Base-by-base conservation (phyloP, 768 basidiomycete species). In the Russula sp. region DNA sequence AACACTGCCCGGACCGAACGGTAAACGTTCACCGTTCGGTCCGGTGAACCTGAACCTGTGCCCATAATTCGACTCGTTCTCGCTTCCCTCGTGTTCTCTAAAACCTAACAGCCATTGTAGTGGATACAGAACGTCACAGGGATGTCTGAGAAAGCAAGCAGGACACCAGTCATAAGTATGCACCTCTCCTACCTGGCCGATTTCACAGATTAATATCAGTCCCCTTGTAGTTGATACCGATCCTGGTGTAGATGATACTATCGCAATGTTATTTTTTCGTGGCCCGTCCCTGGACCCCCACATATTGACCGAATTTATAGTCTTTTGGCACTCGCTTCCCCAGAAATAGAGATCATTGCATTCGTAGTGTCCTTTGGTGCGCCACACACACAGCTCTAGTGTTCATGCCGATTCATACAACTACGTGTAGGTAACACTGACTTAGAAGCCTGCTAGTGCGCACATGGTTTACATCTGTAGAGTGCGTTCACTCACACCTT, bases 241-340 rank as follows among this genome's bases (percentile, higher is more conserved):
- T 69, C 89, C 91, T 7, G 92, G 92, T 38, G 86, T 92, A 4
- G 92, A 94, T 69, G 92, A 94, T 71, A 76, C 79, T 29, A 66
- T 92, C 55, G 90, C 90, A 34, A 83, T 94, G 90, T 87, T 60
- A 61, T 84, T 72, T 34, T 52, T 54, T 50, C n/a, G 25, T 39
- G 36, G 20, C 39, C 36, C 4, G 0, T 22, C 57, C 16, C 8
- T 36, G 22, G 42, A 39, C 35, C 29, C 46, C 48, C 53, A 22
- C 59, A 8, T 59, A 52, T 35, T 53, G 18, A 55, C n/a, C 36
- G n/a, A 13, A 34, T 29, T 53, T 2, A 32, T 67, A 91, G 89
- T 60, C 74, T 93, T 57, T 75, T 92, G 11, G 92, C 91, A 0
- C 76, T 93, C 25, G 80, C 90, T 18, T 90, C 88, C 10, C 92